Conservation (phyloP, 2,329 filamentous ascomycete species). For the Cladosporium oxysporum region DNA sequence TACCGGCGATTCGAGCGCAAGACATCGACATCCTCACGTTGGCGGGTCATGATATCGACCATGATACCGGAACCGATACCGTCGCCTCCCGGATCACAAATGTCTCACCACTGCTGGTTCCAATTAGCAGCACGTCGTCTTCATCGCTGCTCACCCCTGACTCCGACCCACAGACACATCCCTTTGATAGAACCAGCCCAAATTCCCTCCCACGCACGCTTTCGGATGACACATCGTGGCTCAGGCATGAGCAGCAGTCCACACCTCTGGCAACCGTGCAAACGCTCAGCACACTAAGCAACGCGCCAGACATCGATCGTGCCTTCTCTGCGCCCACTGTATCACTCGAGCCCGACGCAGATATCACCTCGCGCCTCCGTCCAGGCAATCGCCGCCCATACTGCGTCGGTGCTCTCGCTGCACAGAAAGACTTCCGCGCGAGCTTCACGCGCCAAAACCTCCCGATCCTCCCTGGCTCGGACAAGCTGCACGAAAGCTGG, state of each 20-base stretch:
- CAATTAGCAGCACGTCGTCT: background rate
- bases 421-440: background rate
- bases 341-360: background rate
- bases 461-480: slow-evolving; percentile 3
- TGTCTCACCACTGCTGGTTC: background rate
- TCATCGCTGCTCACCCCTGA: background rate
- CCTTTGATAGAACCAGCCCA: background rate
- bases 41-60: background rate
- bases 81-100: background rate
- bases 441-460: slow-evolving; percentile 4
- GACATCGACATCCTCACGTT: slow-evolving; percentile 8
- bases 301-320: background rate
- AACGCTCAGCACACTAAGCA: background rate
- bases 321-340: background rate
- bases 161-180: background rate
- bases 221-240: background rate
- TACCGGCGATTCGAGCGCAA: slow-evolving; percentile 8
- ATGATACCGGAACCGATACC: background rate
- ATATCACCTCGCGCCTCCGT: background rate
- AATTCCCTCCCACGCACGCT: background rate
- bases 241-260: background rate
- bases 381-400: background rate
- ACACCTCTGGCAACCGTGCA: background rate
- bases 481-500: background rate
- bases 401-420: slow-evolving; percentile 7